Evolutionary conservation across 2,329 filamentous ascomycete genomes (phyloP), one percentile per base, ranked within the genome.

Genomic region (Stromatinia cepivora): DNA sequence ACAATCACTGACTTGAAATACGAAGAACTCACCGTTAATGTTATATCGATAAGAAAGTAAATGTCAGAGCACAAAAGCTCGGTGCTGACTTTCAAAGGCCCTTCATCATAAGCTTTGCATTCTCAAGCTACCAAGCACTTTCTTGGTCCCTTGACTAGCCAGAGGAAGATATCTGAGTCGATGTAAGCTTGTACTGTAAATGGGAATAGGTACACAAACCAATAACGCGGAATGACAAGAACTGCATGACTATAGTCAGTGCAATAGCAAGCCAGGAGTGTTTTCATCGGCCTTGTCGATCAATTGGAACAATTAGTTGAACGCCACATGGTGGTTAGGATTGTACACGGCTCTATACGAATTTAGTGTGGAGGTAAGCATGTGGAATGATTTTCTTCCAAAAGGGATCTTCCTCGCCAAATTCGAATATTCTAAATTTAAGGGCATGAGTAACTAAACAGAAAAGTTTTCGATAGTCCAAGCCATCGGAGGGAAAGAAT

Each of bases 311-410:
- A 8, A 36, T 48, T 25, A 52, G 22, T 39, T 20, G 31, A 22
- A 52, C 11, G 46, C 61, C 61, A 63, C 46, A 39, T 25, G 61
- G 61, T 39, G 28, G 22, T 63, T 63, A n/a, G 31, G 34, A 22
- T 11, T 25, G 46, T 52, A 39, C 31, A 34, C 46, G 61, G 31
- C 9, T 57, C 13, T 22, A 36, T 39, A 22, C 13, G 61, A 39
- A 25, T 28, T 20, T 25, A 42, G 36, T 45, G 39, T 42, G 13
- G 39, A 42, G 39, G 39, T 42, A 42, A 42, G 39, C 39, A 42
- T 28, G n/a, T 45, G 56, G n/a, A 59, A 15, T 28, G 39, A 15
- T 15, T 42, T 42, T 15, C 13, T 42, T 15, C 39, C 39, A 15
- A 42, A 6, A 17, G 15, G 58, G 25, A 22, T n/a, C 11, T 46